Evolutionary conservation across 129 eudicot genomes (phyloP).

Genomic region (Gnaphalium uliginosum): DNA sequence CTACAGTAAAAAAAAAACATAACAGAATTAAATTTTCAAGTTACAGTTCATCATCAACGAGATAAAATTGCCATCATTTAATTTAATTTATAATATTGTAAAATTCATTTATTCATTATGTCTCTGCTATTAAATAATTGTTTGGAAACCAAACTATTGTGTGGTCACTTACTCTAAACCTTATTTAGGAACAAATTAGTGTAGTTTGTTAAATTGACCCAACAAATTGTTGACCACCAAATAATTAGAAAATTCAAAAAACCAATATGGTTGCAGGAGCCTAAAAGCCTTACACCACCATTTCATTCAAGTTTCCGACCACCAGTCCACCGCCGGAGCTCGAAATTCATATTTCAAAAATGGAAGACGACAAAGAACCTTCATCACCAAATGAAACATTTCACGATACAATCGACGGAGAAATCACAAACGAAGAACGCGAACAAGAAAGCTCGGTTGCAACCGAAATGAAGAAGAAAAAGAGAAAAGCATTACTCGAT

Average conservation of each 20-base stretch:
- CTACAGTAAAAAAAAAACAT: too few relatives aligned
- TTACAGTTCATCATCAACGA: not conserved
- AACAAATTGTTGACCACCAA: conserved; percentile 19
- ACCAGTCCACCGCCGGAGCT: conserved; percentile 37
- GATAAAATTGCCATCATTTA: too few relatives aligned
- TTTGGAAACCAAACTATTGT: not conserved
- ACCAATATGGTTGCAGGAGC: not conserved
- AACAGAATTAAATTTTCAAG: too few relatives aligned
- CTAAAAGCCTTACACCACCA: not conserved
- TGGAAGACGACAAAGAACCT: conserved; percentile 41
- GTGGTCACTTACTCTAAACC: not conserved
- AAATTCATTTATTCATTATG: too few relatives aligned
- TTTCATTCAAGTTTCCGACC: conserved; percentile 36
- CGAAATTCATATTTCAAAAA: conserved; percentile 10
- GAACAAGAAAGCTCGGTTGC: conserved; percentile 21
- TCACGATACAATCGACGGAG: conserved; percentile 32
- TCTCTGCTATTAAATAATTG: too few relatives aligned
- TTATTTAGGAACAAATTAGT: not conserved
- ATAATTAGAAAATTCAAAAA: conserved; percentile 15
- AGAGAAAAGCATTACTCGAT: conserved; percentile 46
- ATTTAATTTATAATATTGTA: not conserved
- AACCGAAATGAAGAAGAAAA: conserved; percentile 34
- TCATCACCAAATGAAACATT: conserved; percentile 35
- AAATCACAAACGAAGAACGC: conserved; percentile 7
- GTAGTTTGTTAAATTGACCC: conserved; percentile 8